A percentile compares a stretch with the other conserved stretches of the same genome.
Evolutionary conservation across 108 stramenopile genomes (phyloP).

Genomic region (Discostella stelligeroides): DNA sequence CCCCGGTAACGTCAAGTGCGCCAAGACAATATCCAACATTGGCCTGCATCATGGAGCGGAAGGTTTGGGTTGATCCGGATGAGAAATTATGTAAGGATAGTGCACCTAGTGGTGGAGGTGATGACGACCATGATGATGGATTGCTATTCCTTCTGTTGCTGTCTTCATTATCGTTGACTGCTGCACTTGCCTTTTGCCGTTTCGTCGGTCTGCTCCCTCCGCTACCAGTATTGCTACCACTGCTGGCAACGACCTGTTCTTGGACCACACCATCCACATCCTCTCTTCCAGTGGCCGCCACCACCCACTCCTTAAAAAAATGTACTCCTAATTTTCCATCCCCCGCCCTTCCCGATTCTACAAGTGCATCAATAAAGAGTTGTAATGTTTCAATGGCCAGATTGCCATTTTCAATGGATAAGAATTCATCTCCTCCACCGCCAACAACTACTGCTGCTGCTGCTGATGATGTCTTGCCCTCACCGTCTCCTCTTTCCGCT

Average conservation of each 20-base stretch:
- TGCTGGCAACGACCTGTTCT: not conserved
- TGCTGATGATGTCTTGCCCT: not conserved
- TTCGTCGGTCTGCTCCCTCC: conserved; percentile 11
- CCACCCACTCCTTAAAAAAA: conserved; percentile 74
- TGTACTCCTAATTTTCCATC: conserved; percentile 66
- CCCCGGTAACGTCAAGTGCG: conserved; percentile 70
- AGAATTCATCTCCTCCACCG: conserved; percentile 6
- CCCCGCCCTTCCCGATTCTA: conserved; percentile 79
- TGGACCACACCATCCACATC: not conserved
- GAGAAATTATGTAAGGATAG: conserved; percentile 71
- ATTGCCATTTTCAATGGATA: conserved; percentile 65
- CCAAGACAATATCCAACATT: conserved; percentile 60
- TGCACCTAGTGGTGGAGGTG: conserved; percentile 39
- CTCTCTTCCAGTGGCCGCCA: conserved; percentile 34
- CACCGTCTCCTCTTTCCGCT: not conserved
- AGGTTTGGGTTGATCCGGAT: conserved; percentile 53
- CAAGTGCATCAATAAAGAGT: conserved; percentile 71
- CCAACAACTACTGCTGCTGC: not conserved
- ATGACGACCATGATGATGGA: too few species aligned
- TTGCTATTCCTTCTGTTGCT: conserved; percentile 3
- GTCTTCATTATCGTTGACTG: not conserved
- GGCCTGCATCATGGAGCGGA: conserved; percentile 61
- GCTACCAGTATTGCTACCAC: not conserved
- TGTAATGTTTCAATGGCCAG: conserved; percentile 73
- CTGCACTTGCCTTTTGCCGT: conserved; percentile 3